phyloP scores from a whole-genome alignment of 768 basidiomycete species.

The Russula compacta region DNA sequence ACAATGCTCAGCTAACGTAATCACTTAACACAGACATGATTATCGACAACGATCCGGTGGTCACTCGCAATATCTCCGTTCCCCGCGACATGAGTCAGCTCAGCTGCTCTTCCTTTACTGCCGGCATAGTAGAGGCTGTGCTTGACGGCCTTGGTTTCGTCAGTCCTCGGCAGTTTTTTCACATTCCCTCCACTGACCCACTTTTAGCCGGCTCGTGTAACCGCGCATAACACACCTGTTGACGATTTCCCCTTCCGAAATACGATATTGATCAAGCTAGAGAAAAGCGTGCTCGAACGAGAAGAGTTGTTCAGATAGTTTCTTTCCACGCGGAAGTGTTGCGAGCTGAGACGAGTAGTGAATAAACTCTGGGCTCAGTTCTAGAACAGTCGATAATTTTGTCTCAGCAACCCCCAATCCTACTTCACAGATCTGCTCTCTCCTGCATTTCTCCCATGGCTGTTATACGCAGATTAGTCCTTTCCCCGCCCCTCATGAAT shows the following conservation, averaged over 20 bases:
- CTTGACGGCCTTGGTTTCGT: conserved; percentile 92
- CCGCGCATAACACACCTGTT: conserved; percentile 87
- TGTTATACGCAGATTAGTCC: conserved; percentile 42
- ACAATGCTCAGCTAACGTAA: conserved; percentile 9
- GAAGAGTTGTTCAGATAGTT: conserved; percentile 80
- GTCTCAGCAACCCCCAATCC: background rate
- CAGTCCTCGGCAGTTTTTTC: conserved; percentile 29
- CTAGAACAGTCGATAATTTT: conserved; percentile 9
- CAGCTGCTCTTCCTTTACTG: conserved; percentile 95
- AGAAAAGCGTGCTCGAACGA: conserved; percentile 85
- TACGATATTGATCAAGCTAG: conserved; percentile 96
- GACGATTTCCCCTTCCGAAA: conserved; percentile 73
- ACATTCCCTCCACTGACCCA: conserved; percentile 1
- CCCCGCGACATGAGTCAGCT: conserved; percentile 91
- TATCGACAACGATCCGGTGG: conserved; percentile 88
- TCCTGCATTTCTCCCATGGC: conserved; percentile 37
- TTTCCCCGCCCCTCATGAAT: conserved; percentile 64
- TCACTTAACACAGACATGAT: conserved; percentile 71
- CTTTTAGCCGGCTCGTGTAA: conserved; percentile 85
- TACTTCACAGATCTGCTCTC: background rate
- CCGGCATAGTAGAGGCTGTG: conserved; percentile 95
- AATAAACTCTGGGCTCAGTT: background rate
- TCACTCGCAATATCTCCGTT: conserved; percentile 88
- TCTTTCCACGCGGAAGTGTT: background rate
- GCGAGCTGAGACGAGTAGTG: conserved; percentile 1